phyloP scores from a whole-genome alignment of 441 rosid species.

The Adansonia rubrostipa region DNA sequence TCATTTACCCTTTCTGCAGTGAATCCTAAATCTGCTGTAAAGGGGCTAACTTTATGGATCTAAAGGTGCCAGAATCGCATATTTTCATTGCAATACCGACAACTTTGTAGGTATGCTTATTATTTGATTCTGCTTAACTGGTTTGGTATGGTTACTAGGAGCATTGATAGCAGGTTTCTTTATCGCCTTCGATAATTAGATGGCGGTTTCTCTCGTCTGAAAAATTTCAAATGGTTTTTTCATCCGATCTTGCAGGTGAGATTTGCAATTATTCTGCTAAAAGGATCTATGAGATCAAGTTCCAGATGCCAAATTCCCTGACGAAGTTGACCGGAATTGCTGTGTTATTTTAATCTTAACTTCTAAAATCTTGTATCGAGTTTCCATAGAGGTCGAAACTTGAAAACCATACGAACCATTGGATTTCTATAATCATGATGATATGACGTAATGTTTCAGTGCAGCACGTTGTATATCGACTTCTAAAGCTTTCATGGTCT shows the following conservation, averaged over 20 bases:
- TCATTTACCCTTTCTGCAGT: not conserved
- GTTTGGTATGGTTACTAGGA: not conserved
- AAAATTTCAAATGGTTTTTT: not conserved
- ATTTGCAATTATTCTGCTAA: not conserved
- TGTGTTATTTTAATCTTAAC: not conserved
- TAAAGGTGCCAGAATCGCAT: not conserved
- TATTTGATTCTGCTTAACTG: constrained; percentile 2
- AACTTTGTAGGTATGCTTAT: not conserved
- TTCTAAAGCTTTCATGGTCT: not conserved
- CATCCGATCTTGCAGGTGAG: constrained; percentile 11
- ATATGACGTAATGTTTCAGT: not conserved
- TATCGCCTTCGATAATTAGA: not conserved
- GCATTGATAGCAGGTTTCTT: not conserved
- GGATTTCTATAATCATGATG: not conserved
- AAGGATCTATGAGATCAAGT: not conserved
- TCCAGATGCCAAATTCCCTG: not conserved
- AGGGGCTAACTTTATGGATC: not conserved
- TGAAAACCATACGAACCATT: not conserved
- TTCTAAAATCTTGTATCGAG: not conserved
- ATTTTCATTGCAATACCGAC: not conserved
- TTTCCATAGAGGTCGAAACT: not conserved
- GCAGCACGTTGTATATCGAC: not conserved
- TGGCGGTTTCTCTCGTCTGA: not conserved
- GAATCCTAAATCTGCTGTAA: not conserved
- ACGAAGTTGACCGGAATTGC: not conserved